Percentiles rank a stretch among this genome's conserved stretches.
phyloP scores from a whole-genome alignment of 176 grass and related monocot species.

The Paspalum vaginatum region DNA sequence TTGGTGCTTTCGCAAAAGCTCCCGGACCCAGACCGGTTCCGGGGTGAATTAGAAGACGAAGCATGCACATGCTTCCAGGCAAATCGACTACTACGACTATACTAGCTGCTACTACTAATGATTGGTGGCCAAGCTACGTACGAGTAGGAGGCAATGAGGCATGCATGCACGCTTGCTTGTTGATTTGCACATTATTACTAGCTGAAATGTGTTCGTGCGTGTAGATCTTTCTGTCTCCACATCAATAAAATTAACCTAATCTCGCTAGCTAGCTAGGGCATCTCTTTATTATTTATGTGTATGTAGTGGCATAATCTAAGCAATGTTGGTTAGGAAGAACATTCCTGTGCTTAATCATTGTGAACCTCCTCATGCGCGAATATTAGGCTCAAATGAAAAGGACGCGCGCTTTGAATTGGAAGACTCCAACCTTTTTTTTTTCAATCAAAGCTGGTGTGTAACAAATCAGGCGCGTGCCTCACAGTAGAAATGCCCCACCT shows the following conservation, averaged over 20 bases:
- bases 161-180: not conserved
- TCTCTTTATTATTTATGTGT: not conserved
- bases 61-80: not conserved
- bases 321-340: constrained; percentile 14
- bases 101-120: not conserved
- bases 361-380: constrained; percentile 40
- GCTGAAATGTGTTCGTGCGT: not conserved
- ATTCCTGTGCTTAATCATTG: constrained; percentile 36
- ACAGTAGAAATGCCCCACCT: no score
- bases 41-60: not conserved
- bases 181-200: not conserved
- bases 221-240: not conserved
- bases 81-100: not conserved
- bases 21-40: no score
- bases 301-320: not conserved
- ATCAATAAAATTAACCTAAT: not conserved
- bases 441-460: constrained; percentile 5
- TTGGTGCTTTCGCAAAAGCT: constrained; percentile 33
- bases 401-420: constrained; percentile 10
- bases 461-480: not conserved
- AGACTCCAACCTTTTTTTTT: not conserved
- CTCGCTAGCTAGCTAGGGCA: constrained; percentile 1
- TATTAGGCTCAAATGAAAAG: constrained; percentile 43
- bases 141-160: not conserved
- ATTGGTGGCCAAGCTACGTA: not conserved